phyloP scores from a whole-genome alignment of 257 asterid species.

The Parsonsia alboflavescens region DNA sequence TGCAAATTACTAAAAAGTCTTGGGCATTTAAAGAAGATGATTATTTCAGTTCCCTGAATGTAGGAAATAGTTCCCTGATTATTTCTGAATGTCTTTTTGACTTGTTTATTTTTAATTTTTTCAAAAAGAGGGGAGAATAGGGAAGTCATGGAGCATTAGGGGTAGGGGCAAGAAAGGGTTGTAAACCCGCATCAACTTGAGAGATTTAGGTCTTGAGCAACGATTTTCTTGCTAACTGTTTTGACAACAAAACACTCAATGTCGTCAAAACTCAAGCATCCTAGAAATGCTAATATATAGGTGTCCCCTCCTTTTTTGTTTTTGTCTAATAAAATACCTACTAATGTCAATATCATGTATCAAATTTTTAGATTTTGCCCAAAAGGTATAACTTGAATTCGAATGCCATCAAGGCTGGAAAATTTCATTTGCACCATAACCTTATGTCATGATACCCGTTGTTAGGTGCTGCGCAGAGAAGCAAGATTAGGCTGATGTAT shows the following conservation, averaged over 20 bases:
- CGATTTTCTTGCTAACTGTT: too few relatives aligned
- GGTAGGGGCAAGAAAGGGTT: too few relatives aligned
- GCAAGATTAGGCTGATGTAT: conserved; percentile 60
- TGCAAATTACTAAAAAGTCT: too few relatives aligned
- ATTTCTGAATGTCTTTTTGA: too few relatives aligned
- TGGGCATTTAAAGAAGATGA: too few relatives aligned
- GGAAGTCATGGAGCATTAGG: too few relatives aligned
- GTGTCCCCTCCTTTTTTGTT: neutral
- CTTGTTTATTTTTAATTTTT: too few relatives aligned
- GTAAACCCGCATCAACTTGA: too few relatives aligned
- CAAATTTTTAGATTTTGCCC: neutral
- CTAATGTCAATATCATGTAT: neutral
- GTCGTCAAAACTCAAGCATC: neutral
- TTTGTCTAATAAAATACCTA: neutral
- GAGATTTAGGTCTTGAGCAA: too few relatives aligned
- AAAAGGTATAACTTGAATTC: neutral
- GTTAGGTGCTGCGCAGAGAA: conserved; percentile 74
- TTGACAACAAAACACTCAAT: too few relatives aligned
- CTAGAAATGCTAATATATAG: neutral
- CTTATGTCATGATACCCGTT: neutral
- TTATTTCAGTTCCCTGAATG: neutral
- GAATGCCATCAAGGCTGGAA: neutral
- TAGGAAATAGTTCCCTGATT: too few relatives aligned
- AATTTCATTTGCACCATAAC: neutral
- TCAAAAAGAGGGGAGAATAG: too few relatives aligned